Percentiles rank a stretch among this genome's conserved stretches.
Conservation (phyloP, 768 basidiomycete genomes). For the Tylopilus intermedius region DNA sequence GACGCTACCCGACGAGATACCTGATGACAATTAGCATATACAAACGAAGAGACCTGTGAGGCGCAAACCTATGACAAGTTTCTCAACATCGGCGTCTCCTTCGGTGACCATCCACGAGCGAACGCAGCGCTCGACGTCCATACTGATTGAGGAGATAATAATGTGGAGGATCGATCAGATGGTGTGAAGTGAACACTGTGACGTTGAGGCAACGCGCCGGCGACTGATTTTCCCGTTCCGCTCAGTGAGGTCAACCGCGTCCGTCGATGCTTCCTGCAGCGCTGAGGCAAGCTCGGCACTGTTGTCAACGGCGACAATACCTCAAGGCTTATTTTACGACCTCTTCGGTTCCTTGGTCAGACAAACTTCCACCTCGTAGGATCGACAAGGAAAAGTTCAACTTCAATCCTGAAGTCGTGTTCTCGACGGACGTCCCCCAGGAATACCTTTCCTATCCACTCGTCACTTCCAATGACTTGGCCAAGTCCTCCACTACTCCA, state of each 20-base stretch:
- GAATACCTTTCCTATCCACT: constrained; percentile 47
- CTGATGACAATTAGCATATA: constrained; percentile 29
- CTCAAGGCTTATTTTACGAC: constrained; percentile 26
- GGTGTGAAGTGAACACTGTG: not conserved
- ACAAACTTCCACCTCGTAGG: constrained; percentile 11
- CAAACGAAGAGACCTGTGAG: not conserved
- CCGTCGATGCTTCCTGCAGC: constrained; percentile 20
- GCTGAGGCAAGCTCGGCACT: constrained; percentile 15
- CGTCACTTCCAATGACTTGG: constrained; percentile 70
- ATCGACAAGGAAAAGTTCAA: constrained; percentile 60
- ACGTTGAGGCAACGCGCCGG: not conserved
- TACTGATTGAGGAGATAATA: constrained; percentile 9
- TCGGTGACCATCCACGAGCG: constrained; percentile 70
- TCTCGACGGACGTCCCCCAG: constrained; percentile 42
- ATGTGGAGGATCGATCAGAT: constrained; percentile 9
- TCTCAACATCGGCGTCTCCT: constrained; percentile 54
- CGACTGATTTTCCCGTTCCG: constrained; percentile 6
- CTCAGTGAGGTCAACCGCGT: not conserved
- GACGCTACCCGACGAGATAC: constrained; percentile 48
- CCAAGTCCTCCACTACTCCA: constrained; percentile 45
- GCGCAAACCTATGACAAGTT: constrained; percentile 54
- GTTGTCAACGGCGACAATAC: constrained; percentile 20
- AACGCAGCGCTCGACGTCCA: constrained; percentile 52
- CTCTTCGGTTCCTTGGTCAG: constrained; percentile 12
- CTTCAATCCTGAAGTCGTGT: constrained; percentile 61